Conservation (phyloP, 768 basidiomycete genomes). For the Boletus patriciae region DNA sequence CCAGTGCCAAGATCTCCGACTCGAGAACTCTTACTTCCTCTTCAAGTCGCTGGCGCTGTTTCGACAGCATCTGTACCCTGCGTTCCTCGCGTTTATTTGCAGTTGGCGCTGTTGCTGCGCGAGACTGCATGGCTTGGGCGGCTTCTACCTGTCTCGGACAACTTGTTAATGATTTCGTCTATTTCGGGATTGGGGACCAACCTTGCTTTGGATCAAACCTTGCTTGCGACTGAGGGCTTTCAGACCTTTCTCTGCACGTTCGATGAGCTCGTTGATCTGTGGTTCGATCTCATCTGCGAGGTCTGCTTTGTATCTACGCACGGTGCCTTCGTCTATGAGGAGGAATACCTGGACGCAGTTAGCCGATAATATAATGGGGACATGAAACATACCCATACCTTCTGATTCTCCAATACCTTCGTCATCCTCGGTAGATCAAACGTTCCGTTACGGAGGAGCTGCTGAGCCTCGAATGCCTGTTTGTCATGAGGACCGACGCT, state of each 20-base stretch:
- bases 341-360: conserved; percentile 60
- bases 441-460: conserved; percentile 67
- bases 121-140: conserved; percentile 41
- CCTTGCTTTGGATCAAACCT: conserved; percentile 61
- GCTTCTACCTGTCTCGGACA: conserved; percentile 50
- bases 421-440: conserved; percentile 70
- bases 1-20: conserved; percentile 60
- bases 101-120: conserved; percentile 48
- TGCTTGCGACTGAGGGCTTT: conserved; percentile 62
- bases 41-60: conserved; percentile 68
- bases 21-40: conserved; percentile 59
- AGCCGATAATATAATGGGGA: background rate
- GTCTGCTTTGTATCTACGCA: conserved; percentile 72
- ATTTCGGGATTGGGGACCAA: conserved; percentile 23
- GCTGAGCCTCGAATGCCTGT: conserved; percentile 68
- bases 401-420: conserved; percentile 64
- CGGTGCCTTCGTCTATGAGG: conserved; percentile 68
- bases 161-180: background rate
- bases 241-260: conserved; percentile 68
- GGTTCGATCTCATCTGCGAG: conserved; percentile 81
- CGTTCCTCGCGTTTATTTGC: conserved; percentile 66
- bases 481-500: background rate
- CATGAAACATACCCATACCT: conserved; percentile 51
- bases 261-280: conserved; percentile 71
- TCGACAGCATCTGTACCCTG: conserved; percentile 60